Percentiles rank a stretch among this genome's conserved stretches.
Evolutionary conservation across 1,139 yeast species (phyloP).

Genomic region (Diutina catenulata): DNA sequence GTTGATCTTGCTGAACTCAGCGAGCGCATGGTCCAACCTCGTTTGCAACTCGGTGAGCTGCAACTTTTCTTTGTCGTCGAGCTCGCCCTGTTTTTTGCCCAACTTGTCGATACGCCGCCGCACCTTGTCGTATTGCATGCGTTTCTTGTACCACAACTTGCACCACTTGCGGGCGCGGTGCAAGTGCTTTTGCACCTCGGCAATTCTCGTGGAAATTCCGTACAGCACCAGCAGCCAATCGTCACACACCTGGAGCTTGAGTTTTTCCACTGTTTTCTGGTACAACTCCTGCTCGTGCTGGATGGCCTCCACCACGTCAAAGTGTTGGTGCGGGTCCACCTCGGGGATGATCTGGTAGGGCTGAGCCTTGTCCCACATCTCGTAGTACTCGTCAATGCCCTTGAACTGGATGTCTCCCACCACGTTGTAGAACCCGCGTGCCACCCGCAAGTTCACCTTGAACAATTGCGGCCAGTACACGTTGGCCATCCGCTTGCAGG

Average conservation of each 20-base stretch:
- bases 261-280: neutral
- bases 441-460: conserved; percentile 21
- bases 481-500: conserved; percentile 22
- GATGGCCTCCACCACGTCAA: neutral
- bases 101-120: conserved; percentile 30
- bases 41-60: conserved; percentile 20
- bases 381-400: conserved; percentile 29
- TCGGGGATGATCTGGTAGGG: conserved; percentile 9
- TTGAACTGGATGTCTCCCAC: conserved; percentile 32
- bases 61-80: conserved; percentile 27
- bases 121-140: conserved; percentile 21
- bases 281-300: neutral
- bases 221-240: neutral
- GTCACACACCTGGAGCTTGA: neutral
- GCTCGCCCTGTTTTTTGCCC: conserved; percentile 23
- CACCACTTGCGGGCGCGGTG: neutral
- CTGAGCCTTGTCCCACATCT: conserved; percentile 21
- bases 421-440: conserved; percentile 20
- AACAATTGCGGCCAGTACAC: conserved; percentile 26
- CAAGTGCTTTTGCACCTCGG: neutral
- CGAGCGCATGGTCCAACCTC: conserved; percentile 19
- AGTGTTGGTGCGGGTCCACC: conserved; percentile 1
- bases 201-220: neutral
- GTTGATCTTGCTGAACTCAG: conserved; percentile 24
- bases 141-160: conserved; percentile 2